These are phyloP conservation scores for Arthrinium puccinioides DNA, from an alignment of 2,329 filamentous ascomycete species.

Conservation along the genomic window DNA sequence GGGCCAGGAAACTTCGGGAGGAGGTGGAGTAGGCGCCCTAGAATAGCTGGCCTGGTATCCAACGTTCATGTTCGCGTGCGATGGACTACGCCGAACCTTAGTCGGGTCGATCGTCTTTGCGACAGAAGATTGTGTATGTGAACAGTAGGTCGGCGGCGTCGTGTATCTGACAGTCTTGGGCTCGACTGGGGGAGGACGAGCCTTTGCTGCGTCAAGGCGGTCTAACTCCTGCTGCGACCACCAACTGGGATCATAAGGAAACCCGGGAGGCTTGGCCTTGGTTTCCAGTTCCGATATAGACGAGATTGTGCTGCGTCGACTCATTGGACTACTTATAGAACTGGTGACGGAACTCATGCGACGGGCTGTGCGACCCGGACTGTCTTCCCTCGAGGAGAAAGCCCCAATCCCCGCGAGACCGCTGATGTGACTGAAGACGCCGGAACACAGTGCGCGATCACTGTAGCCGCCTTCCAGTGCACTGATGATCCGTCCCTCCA, in stretches of 20 bases:
- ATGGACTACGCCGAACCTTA: conserved; percentile 57
- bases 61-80: conserved; percentile 50
- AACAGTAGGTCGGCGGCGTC: conserved; percentile 67
- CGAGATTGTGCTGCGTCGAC: conserved; percentile 21
- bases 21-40: conserved; percentile 55
- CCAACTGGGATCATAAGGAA: conserved; percentile 61
- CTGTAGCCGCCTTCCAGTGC: conserved; percentile 96
- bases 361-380: conserved; percentile 39
- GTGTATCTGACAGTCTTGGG: conserved; percentile 47
- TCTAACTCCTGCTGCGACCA: conserved; percentile 62
- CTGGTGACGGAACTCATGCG: conserved; percentile 45
- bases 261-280: conserved; percentile 22
- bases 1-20: conserved; percentile 79
- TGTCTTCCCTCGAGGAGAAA: conserved; percentile 27
- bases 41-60: conserved; percentile 25
- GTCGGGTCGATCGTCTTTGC: conserved; percentile 68
- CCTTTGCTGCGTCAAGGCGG: conserved; percentile 56
- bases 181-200: conserved; percentile 36
- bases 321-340: conserved; percentile 6
- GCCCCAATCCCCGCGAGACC: conserved; percentile 61
- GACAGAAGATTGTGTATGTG: conserved; percentile 80
- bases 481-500: conserved; percentile 82
- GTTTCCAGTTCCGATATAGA: conserved; percentile 16
- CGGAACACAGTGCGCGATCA: conserved; percentile 80
- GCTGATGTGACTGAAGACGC: conserved; percentile 82